These are phyloP conservation scores for Chlamydomonas sp. DNA, from an alignment of 139 green algal genomes.

Conservation along the genomic window DNA sequence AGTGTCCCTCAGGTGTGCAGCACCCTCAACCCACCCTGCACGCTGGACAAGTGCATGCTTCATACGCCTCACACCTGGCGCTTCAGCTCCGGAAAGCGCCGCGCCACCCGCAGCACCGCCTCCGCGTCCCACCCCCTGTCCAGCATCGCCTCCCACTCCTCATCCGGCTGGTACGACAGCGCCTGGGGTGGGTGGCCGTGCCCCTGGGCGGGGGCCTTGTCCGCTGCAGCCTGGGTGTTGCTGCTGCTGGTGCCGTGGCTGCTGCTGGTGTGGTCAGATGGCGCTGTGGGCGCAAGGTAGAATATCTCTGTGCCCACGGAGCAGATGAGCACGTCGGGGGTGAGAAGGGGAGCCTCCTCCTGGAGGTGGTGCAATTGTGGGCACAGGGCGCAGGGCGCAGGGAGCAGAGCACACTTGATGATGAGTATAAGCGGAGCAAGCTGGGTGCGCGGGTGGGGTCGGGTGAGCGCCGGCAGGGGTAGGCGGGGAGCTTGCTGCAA, in stretches of 20 bases:
- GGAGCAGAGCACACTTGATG: no score
- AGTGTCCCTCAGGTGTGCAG: no score
- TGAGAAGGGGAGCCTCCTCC: constrained; percentile 77
- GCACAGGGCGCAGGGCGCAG: no score
- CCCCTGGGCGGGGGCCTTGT: not conserved
- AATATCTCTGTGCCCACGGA: constrained; percentile 94
- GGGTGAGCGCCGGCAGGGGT: no score
- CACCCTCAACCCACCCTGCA: no score
- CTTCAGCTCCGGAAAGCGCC: constrained; percentile 48
- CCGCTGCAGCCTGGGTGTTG: not conserved
- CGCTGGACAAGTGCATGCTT: no score
- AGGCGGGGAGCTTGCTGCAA: no score
- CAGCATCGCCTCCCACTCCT: constrained; percentile 70
- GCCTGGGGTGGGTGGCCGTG: not conserved
- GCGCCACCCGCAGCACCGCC: constrained; percentile 45
- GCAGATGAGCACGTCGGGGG: constrained; percentile 89
- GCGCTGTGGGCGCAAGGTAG: constrained; percentile 26
- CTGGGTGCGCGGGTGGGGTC: no score
- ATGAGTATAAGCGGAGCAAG: no score
- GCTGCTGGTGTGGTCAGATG: not conserved
- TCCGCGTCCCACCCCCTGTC: constrained; percentile 73
- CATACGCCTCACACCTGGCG: constrained; percentile 44
- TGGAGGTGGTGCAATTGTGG: no score
- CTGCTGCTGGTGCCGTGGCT: no score
- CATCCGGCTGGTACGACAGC: constrained; percentile 55